phyloP scores from a whole-genome alignment of 768 basidiomycete species.

The Auricularia sp. region DNA sequence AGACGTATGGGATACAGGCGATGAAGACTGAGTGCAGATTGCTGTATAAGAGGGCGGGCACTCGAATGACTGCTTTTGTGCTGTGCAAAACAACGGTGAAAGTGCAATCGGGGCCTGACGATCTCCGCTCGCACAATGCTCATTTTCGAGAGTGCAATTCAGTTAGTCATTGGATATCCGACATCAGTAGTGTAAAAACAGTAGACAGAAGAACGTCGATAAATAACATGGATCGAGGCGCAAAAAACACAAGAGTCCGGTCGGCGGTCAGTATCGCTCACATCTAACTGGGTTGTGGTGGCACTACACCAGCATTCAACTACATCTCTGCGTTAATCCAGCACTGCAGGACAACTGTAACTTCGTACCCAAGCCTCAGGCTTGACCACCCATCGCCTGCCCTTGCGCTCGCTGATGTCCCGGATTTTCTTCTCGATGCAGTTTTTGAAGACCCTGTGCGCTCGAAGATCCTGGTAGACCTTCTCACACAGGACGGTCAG shows the following conservation, averaged over 20 bases:
- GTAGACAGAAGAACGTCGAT: not conserved
- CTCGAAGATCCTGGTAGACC: conserved; percentile 57
- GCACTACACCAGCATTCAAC: no score
- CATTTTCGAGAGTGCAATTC: no score
- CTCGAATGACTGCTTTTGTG: not conserved
- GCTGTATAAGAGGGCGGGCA: not conserved
- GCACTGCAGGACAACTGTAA: not conserved
- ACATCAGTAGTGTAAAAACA: not conserved
- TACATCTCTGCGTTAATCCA: not conserved
- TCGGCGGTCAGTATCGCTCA: no score
- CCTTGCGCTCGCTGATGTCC: not conserved
- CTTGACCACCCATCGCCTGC: conserved; percentile 63
- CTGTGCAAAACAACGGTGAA: no score
- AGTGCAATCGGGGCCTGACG: not conserved
- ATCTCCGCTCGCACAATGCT: not conserved
- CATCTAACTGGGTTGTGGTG: no score
- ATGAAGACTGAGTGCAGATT: not conserved
- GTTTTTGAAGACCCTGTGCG: conserved; percentile 65
- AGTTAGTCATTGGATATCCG: no score
- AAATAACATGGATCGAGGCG: no score
- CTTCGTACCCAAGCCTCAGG: conserved; percentile 10
- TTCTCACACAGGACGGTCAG: conserved; percentile 61
- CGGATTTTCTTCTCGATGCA: conserved; percentile 40
- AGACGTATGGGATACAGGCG: not conserved
- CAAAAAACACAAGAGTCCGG: no score